Evolutionary conservation across 176 grass and related monocot genomes (phyloP).

Genomic region (Oryza rufipogon): DNA sequence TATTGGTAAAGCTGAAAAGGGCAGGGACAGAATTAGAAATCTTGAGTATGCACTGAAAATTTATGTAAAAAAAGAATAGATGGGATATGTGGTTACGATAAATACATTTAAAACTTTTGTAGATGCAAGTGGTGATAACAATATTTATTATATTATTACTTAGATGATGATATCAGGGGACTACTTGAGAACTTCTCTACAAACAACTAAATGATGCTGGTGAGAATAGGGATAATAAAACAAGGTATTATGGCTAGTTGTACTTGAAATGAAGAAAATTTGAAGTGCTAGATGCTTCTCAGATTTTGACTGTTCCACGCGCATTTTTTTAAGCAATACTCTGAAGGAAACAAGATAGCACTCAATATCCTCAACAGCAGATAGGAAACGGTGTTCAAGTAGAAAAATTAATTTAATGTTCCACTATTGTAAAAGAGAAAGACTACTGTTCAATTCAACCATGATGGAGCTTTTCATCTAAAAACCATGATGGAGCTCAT

Average conservation of each 20-base stretch:
- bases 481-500: neutral
- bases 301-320: neutral
- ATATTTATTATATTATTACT: neutral
- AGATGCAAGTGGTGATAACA: neutral
- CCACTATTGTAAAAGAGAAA: neutral
- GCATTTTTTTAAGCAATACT: neutral
- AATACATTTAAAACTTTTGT: neutral
- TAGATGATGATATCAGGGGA: neutral
- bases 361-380: neutral
- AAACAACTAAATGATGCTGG: neutral
- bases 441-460: neutral
- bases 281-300: neutral
- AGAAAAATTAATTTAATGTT: neutral
- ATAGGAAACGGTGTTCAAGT: neutral
- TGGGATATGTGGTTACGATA: neutral
- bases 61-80: neutral
- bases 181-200: neutral
- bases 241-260: neutral
- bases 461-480: neutral
- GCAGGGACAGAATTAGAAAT: conserved; percentile 29
- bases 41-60: neutral
- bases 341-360: neutral
- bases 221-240: neutral
- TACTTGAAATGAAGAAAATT: neutral
- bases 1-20: conserved; percentile 70